Evolutionary conservation across 345 rosid genomes (phyloP).

Genomic region (Nasturtium officinale): DNA sequence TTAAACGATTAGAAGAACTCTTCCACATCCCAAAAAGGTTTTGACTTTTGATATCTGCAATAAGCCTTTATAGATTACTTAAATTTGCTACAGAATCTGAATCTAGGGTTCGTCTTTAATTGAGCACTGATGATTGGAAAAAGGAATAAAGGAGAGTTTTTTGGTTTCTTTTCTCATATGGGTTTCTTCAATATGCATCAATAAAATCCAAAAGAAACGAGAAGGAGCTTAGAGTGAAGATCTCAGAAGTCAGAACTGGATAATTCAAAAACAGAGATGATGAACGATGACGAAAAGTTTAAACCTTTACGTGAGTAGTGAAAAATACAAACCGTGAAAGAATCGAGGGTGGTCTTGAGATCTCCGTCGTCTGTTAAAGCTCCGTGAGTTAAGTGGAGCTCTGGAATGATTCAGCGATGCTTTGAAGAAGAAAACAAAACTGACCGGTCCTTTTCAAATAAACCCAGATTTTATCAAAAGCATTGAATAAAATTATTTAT

Average conservation of each 20-base stretch:
- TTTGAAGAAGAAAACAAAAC: slow-evolving; percentile 30
- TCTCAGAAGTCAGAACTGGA: background rate
- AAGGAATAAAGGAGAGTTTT: background rate
- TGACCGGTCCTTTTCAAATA: background rate
- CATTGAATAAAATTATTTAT: background rate
- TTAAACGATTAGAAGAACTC: slow-evolving; percentile 39
- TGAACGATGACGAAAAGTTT: background rate
- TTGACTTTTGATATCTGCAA: slow-evolving; percentile 33
- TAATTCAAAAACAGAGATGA: background rate
- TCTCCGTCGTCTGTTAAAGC: slow-evolving; percentile 30
- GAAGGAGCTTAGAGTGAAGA: background rate
- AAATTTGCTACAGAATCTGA: slow-evolving; percentile 19
- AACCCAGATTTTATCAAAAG: slow-evolving; percentile 23
- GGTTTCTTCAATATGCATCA: slow-evolving; percentile 1
- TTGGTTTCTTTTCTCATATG: background rate
- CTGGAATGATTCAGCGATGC: slow-evolving; percentile 12
- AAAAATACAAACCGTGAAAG: slow-evolving; percentile 20
- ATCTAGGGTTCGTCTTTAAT: slow-evolving; percentile 29
- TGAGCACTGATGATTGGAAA: background rate
- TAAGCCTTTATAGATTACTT: slow-evolving; percentile 22
- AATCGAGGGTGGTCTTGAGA: slow-evolving; percentile 17
- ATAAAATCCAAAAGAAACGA: background rate
- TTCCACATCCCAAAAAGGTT: slow-evolving; percentile 22
- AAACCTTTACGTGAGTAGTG: slow-evolving; percentile 16
- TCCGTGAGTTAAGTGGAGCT: background rate